A percentile compares a stretch with the other conserved stretches of the same genome.
phyloP scores from a whole-genome alignment of 305 asterid genomes.

The Euphrasia arctica region DNA sequence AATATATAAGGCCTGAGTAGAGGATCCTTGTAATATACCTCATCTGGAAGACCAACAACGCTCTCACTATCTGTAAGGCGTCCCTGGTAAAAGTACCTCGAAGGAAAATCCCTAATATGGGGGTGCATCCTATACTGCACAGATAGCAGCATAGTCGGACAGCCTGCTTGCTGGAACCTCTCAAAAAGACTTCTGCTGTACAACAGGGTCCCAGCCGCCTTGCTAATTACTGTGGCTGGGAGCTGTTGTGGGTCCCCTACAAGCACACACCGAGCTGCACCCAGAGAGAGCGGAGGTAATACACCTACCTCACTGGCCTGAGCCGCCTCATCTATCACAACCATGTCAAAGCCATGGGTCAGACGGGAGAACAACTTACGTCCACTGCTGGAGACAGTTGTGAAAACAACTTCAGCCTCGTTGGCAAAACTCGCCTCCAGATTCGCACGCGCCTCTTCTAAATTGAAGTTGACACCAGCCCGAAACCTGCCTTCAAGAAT shows the following conservation, averaged over 20 bases:
- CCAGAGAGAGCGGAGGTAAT: slow-evolving; percentile 97
- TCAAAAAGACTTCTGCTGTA: slow-evolving; percentile 98
- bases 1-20: slow-evolving; percentile 79
- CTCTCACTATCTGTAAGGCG: slow-evolving; percentile 97
- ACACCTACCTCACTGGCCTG: slow-evolving; percentile 98
- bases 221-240: slow-evolving; percentile 98
- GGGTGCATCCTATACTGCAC: slow-evolving; percentile 99
- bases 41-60: slow-evolving; percentile 69
- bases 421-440: slow-evolving; percentile 99
- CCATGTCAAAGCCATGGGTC: slow-evolving; percentile 99
- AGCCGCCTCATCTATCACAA: slow-evolving; percentile 99
- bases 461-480: slow-evolving; percentile 62
- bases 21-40: slow-evolving; percentile 78
- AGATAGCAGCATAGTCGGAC: slow-evolving; percentile 96
- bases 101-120: slow-evolving; percentile 93
- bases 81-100: slow-evolving; percentile 95
- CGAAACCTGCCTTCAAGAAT: slow-evolving; percentile 90
- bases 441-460: slow-evolving; percentile 97
- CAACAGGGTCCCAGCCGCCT: slow-evolving; percentile 96
- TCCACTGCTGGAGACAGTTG: slow-evolving; percentile 96
- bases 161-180: slow-evolving; percentile 99
- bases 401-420: slow-evolving; percentile 97
- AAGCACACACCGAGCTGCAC: slow-evolving; percentile 98
- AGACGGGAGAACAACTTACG: slow-evolving; percentile 95
- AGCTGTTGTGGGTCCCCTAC: slow-evolving; percentile 99